Base-by-base conservation (phyloP, 1,139 yeast species). In the Debaryomyces fabryi region DNA sequence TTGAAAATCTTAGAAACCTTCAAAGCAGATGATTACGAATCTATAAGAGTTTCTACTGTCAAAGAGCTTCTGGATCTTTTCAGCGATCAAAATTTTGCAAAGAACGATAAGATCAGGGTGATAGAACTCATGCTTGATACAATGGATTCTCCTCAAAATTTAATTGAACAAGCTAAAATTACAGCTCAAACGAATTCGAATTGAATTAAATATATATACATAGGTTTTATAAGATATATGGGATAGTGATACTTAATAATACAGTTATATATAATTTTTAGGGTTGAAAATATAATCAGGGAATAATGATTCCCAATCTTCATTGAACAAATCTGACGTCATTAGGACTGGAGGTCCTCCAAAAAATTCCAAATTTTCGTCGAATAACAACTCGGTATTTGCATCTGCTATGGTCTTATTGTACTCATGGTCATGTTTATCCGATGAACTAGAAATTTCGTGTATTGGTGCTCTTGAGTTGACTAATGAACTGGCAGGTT, bases 301-400 rank as follows among this genome's bases (percentile, higher is more conserved):
- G 51, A 78, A 77, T 47, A 78, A 64, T 0, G 77, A 65, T 46
- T 74, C 82, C 82, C 82, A 78, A 54, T 76, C 80, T 52, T 75
- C 79, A 50, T 73, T 72, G 54, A 75, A 73, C 56, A 76, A 67
- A 52, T 76, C 81, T 1, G 81, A 75, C 0, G 82, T 76, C 81
- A 78, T 77, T 48, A 77, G 70, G 16, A 78, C 76, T 3, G 82
- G 82, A 1, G 82, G 82, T 3, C 82, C 82, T 12, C 82, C 82
- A 53, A 77, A 71, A 56, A 75, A 74, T 39, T 72, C 78, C 36
- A 72, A 55, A 47, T 62, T 64, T 30, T 70, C 72, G 42, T 61
- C 65, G 41, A 60, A 47, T 35, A 64, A 51, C 20, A 65, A 55
- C 18, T 64, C 65, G 9, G 64, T 55, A 45, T 60, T 62, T 16